These are phyloP conservation scores for Beauveria varroae DNA, from an alignment of 2,329 filamentous ascomycete genomes.

Conservation along the genomic window DNA sequence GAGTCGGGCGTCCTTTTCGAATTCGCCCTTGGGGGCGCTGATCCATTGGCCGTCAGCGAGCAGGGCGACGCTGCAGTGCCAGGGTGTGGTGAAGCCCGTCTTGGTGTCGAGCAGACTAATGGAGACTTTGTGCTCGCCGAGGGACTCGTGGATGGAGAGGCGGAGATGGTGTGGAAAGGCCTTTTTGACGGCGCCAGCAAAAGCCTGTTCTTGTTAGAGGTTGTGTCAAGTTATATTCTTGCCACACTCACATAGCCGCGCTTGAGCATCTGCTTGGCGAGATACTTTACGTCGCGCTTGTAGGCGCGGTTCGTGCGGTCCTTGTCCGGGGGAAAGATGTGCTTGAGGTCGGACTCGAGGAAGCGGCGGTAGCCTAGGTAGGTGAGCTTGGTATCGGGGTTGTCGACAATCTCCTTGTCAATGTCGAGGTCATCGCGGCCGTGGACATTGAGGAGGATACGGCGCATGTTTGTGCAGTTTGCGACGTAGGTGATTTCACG, in stretches of 20 bases:
- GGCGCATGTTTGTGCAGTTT: conserved; percentile 23
- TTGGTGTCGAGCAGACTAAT: conserved; percentile 23
- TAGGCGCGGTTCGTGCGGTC: conserved; percentile 18
- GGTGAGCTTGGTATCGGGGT: conserved; percentile 22
- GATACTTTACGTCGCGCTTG: conserved; percentile 19
- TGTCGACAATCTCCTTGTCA: conserved; percentile 21
- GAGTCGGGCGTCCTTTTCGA: conserved; percentile 16
- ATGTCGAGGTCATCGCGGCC: conserved; percentile 20
- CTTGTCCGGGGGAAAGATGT: conserved; percentile 20
- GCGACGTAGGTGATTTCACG: conserved; percentile 33
- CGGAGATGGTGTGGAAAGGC: conserved; percentile 21
- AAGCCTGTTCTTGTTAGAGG: conserved; percentile 18
- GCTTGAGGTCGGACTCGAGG: conserved; percentile 22
- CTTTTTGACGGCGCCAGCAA: conserved; percentile 20
- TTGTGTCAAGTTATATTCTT: neutral
- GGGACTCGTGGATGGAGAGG: conserved; percentile 24
- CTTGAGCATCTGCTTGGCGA: conserved; percentile 25
- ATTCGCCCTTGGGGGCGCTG: conserved; percentile 21
- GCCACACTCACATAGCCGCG: conserved; percentile 20
- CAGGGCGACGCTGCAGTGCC: conserved; percentile 23
- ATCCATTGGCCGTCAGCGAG: conserved; percentile 19
- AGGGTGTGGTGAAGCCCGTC: conserved; percentile 24
- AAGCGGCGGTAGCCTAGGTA: conserved; percentile 24
- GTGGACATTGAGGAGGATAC: conserved; percentile 19
- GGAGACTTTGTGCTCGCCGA: conserved; percentile 21